Conservation (phyloP, 2,329 filamentous ascomycete genomes). For the Huntiella decipiens region DNA sequence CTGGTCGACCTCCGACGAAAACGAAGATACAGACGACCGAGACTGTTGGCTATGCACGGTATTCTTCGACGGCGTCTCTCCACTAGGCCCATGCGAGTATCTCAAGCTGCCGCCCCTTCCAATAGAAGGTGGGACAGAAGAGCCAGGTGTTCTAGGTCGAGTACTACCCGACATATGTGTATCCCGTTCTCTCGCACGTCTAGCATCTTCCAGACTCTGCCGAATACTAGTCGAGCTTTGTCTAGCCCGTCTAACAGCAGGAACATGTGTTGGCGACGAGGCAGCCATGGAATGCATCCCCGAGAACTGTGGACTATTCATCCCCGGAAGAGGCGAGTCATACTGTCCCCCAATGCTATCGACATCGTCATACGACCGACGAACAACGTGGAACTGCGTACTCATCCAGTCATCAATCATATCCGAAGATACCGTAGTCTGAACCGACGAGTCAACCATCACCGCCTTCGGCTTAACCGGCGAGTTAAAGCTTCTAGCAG, state of each 20-base stretch:
- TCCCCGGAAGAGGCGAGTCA: too few species aligned
- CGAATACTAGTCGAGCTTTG: constrained; percentile 40
- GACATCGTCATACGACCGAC: constrained; percentile 18
- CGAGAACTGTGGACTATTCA: too few species aligned
- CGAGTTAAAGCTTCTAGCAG: constrained; percentile 19
- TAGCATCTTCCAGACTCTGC: constrained; percentile 18
- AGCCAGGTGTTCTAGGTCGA: constrained; percentile 42
- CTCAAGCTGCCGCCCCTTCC: neutral
- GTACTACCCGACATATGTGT: constrained; percentile 16
- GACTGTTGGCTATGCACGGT: constrained; percentile 41
- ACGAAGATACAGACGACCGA: constrained; percentile 62
- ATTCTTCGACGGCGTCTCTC: constrained; percentile 10
- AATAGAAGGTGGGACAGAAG: constrained; percentile 18
- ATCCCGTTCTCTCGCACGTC: constrained; percentile 4
- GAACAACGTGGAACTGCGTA: constrained; percentile 15
- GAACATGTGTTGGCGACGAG: constrained; percentile 20
- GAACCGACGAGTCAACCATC: constrained; percentile 32
- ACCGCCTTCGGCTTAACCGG: neutral
- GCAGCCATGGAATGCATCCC: constrained; percentile 16
- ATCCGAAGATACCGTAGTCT: constrained; percentile 67
- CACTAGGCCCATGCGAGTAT: neutral
- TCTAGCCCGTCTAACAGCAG: too few species aligned
- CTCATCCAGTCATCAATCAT: constrained; percentile 59
- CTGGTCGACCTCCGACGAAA: constrained; percentile 80
- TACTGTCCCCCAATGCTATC: constrained; percentile 26